Conservation (phyloP, 2,329 filamentous ascomycete genomes). For the Epichloe festucae region DNA sequence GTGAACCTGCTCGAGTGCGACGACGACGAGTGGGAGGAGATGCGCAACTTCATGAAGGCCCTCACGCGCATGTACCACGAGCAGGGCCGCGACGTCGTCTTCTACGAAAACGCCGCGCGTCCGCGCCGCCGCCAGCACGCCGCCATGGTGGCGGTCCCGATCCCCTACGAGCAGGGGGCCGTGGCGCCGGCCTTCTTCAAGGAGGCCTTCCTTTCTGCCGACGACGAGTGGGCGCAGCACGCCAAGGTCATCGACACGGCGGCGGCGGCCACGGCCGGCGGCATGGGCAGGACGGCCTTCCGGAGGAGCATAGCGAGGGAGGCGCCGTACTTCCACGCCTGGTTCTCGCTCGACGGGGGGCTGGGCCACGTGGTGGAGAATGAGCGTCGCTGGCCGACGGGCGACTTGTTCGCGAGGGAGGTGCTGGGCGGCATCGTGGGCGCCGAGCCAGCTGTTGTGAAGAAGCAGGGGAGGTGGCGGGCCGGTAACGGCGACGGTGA, state of each 20-base stretch:
- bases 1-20: conserved; percentile 93
- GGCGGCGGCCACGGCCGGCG: conserved; percentile 41
- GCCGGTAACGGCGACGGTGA: no score
- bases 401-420: conserved; percentile 86
- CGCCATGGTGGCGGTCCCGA: conserved; percentile 70
- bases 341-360: conserved; percentile 87
- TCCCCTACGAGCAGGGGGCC: conserved; percentile 83
- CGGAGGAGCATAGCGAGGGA: conserved; percentile 80
- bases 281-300: conserved; percentile 70
- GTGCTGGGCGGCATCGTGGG: conserved; percentile 88
- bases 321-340: conserved; percentile 97
- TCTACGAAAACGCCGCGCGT: conserved; percentile 91
- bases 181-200: conserved; percentile 90
- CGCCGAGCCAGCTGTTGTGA: conserved; percentile 66
- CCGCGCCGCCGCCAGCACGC: conserved; percentile 72
- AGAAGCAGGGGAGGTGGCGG: conserved; percentile 79
- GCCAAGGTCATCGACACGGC: conserved; percentile 86
- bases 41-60: conserved; percentile 98
- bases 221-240: conserved; percentile 94
- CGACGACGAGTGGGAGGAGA: conserved; percentile 98
- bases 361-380: conserved; percentile 90
- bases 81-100: conserved; percentile 81
- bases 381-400: conserved; percentile 68
- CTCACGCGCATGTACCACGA: conserved; percentile 90
- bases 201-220: conserved; percentile 77